These are phyloP conservation scores for Talaromyces thailandensis DNA, from an alignment of 495 filamentous ascomycete genomes.

Conservation along the genomic window DNA sequence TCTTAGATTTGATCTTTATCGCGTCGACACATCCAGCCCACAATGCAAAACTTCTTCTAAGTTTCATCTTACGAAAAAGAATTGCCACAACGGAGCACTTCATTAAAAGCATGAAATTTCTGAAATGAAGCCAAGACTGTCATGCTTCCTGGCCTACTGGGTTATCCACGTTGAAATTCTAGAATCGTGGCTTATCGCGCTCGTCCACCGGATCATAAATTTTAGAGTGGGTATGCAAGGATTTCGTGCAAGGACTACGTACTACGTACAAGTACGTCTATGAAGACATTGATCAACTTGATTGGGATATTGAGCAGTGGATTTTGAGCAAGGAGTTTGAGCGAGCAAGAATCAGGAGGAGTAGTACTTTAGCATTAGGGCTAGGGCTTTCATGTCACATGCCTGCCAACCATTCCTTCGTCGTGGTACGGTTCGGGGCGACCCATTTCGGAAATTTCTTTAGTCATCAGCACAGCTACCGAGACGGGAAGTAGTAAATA, in stretches of 20 bases:
- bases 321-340: background rate
- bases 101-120: background rate
- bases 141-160: background rate
- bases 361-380: background rate
- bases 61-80: background rate
- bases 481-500: background rate
- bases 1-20: background rate
- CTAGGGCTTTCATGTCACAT: background rate
- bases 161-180: background rate
- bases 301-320: background rate
- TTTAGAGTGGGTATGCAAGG: background rate
- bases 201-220: background rate
- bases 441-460: background rate
- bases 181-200: background rate
- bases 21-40: background rate
- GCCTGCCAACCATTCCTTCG: background rate
- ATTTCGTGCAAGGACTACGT: background rate
- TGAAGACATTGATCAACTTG: background rate
- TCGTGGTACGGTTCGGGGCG: background rate
- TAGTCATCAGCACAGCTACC: background rate
- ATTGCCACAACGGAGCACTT: background rate
- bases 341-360: background rate
- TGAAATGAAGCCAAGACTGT: background rate
- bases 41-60: background rate
- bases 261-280: background rate